phyloP scores from a whole-genome alignment of 2,329 filamentous ascomycete species.

The Endocalyx cinctus region DNA sequence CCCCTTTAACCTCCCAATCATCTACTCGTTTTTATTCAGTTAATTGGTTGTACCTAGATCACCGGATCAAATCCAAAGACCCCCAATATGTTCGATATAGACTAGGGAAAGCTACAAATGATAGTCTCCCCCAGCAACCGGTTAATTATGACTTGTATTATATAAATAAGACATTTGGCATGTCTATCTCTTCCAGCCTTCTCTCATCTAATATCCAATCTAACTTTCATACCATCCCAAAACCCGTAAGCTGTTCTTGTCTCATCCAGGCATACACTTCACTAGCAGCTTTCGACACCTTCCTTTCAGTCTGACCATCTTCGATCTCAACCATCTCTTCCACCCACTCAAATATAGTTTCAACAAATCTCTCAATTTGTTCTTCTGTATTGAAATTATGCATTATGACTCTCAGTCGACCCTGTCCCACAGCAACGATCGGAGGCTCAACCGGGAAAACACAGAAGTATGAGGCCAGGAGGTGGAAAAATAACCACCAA shows the following conservation, averaged over 20 bases:
- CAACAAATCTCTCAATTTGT: constrained; percentile 29
- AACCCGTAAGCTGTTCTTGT: neutral
- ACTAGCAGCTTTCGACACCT: neutral
- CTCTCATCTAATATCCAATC: too few relatives aligned
- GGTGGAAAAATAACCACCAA: constrained; percentile 20
- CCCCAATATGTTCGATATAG: too few relatives aligned
- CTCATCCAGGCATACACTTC: neutral
- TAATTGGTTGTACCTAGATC: too few relatives aligned
- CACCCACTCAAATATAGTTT: constrained; percentile 26
- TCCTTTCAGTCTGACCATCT: constrained; percentile 4
- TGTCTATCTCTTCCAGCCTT: too few relatives aligned
- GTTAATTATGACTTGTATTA: too few relatives aligned
- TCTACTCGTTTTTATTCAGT: too few relatives aligned
- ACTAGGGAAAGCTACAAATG: too few relatives aligned
- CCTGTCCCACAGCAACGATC: constrained; percentile 33
- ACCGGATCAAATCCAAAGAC: too few relatives aligned
- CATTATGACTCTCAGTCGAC: constrained; percentile 34
- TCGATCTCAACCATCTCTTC: constrained; percentile 27
- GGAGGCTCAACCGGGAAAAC: constrained; percentile 32
- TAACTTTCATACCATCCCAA: neutral
- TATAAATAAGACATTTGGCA: too few relatives aligned
- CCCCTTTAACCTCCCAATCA: too few relatives aligned
- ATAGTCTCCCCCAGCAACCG: too few relatives aligned
- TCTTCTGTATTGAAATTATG: constrained; percentile 35
- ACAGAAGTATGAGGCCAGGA: constrained; percentile 14